Evolutionary conservation across 2,329 filamentous ascomycete genomes (phyloP), one percentile per base, ranked within the genome.

Genomic region (Monosporascus sp.): DNA sequence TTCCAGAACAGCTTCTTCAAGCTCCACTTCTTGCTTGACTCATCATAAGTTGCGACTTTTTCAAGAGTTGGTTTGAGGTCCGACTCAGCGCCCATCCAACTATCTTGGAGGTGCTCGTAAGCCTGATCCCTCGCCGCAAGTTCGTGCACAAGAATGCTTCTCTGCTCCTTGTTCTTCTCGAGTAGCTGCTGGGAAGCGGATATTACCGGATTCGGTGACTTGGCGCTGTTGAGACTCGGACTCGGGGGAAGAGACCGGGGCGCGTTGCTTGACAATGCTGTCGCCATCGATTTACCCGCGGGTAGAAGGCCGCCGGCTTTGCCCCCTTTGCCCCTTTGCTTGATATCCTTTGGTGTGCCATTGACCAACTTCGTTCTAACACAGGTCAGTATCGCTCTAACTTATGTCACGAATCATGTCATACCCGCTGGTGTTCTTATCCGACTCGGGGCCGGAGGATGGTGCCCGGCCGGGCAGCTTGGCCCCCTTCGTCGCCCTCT

Each of bases 1-100:
- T 79, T 85, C 77, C 79, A 87, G 57, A 76, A 81, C 24, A 74
- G 70, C 68, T 80, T 82, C 56, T 78, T 77, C 60, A 86, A 68
- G 36, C 72, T 68, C 76, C 79, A 87, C 58, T 75, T 82, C 55
- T 79, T 74, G 5, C 70, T 70, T 2, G 72, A 66, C 5, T 72
- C 57, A 53, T 78, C 74, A 51, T 76, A 75, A 53, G 80, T 77
- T 31, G 80, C 83, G 22, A 83, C 80, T 68, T 86, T 87, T 48
- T 79, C 73, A 14, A 87, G 67, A 1, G 77, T 77, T 3, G 70
- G 66, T 51, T 74, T 73, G 59, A 86, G 77, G 17, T 86, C 82
- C n/a, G 75, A 68, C 36, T 77, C 74, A 11, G 74, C 71, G 48
- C 79, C 77, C 1, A 74, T 67, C 74, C 79, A 83, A 49, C 77